Evolutionary conservation across 75 land plant species (phyloP), one percentile per base, ranked within the genome.

Genomic region (Ceratopteris richardii): DNA sequence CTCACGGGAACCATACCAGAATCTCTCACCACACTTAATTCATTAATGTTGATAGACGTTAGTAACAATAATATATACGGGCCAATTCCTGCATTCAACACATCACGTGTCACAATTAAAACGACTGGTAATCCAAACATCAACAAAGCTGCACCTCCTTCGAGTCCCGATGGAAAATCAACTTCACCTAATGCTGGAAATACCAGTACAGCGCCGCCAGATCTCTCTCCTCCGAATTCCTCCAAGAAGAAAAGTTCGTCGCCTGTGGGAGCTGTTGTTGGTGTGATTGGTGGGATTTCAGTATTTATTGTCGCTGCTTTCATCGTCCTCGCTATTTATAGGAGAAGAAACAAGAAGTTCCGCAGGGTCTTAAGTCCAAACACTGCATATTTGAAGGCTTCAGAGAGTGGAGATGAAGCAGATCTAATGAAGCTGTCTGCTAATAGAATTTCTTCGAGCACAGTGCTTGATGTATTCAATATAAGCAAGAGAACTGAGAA

Each of bases 1-100:
- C 77, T 85, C 11, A 55, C 52, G 16, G 88, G 88, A 0, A 78
- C 71, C 0, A 75, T 85, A 17, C 71, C 88, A 5, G 67, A 79
- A 18, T 69, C 73, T 0, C 65, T 85, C 28, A 60, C 66, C 1
- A 21, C 19, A 16, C 53, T 82, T 0, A 46, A 11, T 1, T 60
- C 67, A 3, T 40, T 85, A 60, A 61, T 37, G 51, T 61, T 11
- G 24, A 27, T 85, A 40, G 1, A 62, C 18, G 67, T 85, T n/a
- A 54, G 73, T 1, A 64, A 61, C 53, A 85, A 85, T 42, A 69
- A 72, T 56, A 43, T 86, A 1, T 69, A 33, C 28, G 86, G 82
- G 3, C 40, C 68, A 14, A 61, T 76, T 0, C 86, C 86, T 2
- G 0, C 23, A 0, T 82, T 82, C 37, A 43, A 42, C 3, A 29